phyloP scores from a whole-genome alignment of 805 yeast species.

The Candida ipomoeae region DNA sequence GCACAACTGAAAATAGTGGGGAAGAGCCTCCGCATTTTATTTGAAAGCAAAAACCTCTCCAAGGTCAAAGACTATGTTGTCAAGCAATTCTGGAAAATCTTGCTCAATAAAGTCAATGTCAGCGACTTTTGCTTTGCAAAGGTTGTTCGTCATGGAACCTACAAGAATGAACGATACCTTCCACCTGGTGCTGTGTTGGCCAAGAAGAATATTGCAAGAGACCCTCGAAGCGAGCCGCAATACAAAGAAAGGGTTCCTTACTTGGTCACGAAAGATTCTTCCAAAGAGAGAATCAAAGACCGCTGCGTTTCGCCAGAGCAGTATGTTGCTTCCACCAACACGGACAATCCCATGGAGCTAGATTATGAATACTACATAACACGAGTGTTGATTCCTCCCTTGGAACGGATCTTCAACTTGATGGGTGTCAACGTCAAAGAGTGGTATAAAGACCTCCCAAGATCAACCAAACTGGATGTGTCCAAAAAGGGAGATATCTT shows the following conservation, averaged over 20 bases:
- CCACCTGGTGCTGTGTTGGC: constrained; percentile 94
- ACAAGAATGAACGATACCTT: constrained; percentile 62
- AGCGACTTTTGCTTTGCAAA: constrained; percentile 90
- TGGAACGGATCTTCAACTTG: constrained; percentile 76
- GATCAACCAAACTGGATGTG: constrained; percentile 13
- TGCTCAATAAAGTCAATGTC: constrained; percentile 57
- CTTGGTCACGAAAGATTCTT: constrained; percentile 57
- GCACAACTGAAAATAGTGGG: constrained; percentile 85
- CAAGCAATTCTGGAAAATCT: constrained; percentile 62
- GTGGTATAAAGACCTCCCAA: constrained; percentile 76
- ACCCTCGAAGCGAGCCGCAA: constrained; percentile 77
- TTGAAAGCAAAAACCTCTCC: constrained; percentile 70
- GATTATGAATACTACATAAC: constrained; percentile 85
- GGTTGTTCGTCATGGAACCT: constrained; percentile 81
- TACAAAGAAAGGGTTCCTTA: constrained; percentile 86
- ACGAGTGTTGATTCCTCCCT: constrained; percentile 82
- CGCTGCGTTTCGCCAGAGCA: constrained; percentile 78
- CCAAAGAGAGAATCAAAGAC: constrained; percentile 63
- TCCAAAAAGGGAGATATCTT: constrained; percentile 10
- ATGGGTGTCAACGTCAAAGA: constrained; percentile 73
- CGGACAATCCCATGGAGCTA: constrained; percentile 40
- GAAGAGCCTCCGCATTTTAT: constrained; percentile 59
- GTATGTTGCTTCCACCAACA: constrained; percentile 41
- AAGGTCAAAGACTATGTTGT: constrained; percentile 61
- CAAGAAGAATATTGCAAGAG: constrained; percentile 55